phyloP scores from a whole-genome alignment of 2,329 filamentous ascomycete genomes.

The Sarocladium oryzae region DNA sequence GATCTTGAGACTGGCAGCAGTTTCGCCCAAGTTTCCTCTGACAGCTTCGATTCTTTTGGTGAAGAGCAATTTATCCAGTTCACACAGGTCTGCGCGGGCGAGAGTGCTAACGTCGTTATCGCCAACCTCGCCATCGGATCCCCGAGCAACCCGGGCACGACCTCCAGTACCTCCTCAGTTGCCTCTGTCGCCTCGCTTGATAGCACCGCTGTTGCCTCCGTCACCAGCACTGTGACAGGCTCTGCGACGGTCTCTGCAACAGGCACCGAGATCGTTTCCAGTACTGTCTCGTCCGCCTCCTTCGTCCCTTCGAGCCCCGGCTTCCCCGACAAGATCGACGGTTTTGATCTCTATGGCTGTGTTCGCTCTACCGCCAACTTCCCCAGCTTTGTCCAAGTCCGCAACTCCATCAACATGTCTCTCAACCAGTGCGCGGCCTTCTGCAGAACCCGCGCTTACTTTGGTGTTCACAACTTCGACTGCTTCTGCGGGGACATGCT shows the following conservation, averaged over 20 bases:
- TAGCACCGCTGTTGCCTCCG: neutral
- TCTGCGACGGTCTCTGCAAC: neutral
- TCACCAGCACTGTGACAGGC: neutral
- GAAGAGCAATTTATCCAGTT: neutral
- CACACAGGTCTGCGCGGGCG: neutral
- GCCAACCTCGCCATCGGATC: neutral
- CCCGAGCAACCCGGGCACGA: neutral
- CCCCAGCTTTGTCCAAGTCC: neutral
- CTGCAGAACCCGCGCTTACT: neutral
- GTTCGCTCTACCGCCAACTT: neutral
- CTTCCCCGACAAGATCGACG: neutral
- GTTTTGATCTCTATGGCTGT: neutral
- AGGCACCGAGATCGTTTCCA: neutral
- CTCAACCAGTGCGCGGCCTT: neutral
- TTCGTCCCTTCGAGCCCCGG: neutral
- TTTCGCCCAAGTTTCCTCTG: neutral
- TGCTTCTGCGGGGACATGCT: neutral
- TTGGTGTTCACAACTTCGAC: neutral
- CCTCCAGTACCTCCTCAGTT: neutral
- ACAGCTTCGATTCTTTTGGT: neutral
- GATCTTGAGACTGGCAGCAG: neutral
- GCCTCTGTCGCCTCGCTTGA: neutral
- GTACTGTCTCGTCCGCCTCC: too few species aligned
- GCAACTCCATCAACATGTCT: neutral
- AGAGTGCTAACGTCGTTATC: neutral